Conservation (phyloP, 2,329 filamentous ascomycete genomes). For the Leptoxyphium fumago region DNA sequence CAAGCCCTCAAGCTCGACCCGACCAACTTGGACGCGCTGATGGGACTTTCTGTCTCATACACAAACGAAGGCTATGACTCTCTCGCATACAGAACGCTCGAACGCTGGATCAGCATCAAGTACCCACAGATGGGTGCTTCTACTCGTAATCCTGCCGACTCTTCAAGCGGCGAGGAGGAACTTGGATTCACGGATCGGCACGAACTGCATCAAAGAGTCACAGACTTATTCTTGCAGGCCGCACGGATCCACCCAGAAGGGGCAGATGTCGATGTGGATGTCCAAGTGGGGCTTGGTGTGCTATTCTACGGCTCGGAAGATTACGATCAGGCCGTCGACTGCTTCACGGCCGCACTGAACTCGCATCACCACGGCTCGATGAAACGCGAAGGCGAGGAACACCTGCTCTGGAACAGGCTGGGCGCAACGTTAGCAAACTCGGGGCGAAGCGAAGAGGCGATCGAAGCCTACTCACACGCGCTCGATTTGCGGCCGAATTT, state of each 20-base stretch:
- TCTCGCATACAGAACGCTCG: slow-evolving; percentile 87
- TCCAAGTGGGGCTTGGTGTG: slow-evolving; percentile 91
- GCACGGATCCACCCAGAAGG: slow-evolving; percentile 84
- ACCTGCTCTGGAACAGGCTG: slow-evolving; percentile 92
- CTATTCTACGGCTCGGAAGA: slow-evolving; percentile 97
- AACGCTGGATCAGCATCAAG: slow-evolving; percentile 92
- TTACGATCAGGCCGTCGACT: slow-evolving; percentile 97
- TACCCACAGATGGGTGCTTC: slow-evolving; percentile 72
- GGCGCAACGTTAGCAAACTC: slow-evolving; percentile 93
- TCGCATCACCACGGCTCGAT: slow-evolving; percentile 69
- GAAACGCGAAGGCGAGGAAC: slow-evolving; percentile 74
- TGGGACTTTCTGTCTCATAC: slow-evolving; percentile 92
- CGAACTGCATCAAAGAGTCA: slow-evolving; percentile 78
- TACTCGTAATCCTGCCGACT: slow-evolving; percentile 52
- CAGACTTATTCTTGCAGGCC: slow-evolving; percentile 77
- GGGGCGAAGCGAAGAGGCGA: slow-evolving; percentile 86
- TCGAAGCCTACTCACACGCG: slow-evolving; percentile 88
- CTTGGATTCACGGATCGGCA: slow-evolving; percentile 90
- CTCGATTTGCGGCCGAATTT: slow-evolving; percentile 87
- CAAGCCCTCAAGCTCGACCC: slow-evolving; percentile 80
- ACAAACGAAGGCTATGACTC: slow-evolving; percentile 98
- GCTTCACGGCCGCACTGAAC: slow-evolving; percentile 83
- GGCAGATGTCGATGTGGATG: slow-evolving; percentile 94
- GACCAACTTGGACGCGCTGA: slow-evolving; percentile 73
- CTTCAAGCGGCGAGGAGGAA: slow-evolving; percentile 36